Base-by-base conservation (phyloP, 2,329 filamentous ascomycete genomes). In the Balansia obtecta region DNA sequence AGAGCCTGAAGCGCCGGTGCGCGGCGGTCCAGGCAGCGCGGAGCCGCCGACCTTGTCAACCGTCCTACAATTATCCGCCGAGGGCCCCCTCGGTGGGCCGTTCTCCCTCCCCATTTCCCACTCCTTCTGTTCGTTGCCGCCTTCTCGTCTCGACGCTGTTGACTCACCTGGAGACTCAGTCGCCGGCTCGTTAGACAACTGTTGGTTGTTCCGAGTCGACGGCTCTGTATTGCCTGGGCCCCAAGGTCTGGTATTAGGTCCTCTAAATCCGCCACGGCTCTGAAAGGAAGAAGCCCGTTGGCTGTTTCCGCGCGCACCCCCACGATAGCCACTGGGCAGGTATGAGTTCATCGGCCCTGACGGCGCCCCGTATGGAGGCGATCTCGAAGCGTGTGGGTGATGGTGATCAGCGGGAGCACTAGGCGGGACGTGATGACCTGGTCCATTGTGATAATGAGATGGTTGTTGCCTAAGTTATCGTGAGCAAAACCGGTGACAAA, bases 161-260 rank as follows among this genome's bases (percentile, higher is more conserved):
- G 51, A 42, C 32, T 48, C 55, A 38, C 52, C 56, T 30, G 57
- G 56, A 10, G 57, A 54, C 40, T 57, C 54, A 30, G 55, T 54
- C 33, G 46, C 53, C 30, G 48, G 37, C 13, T 60, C 56, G 9
- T 57, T 52, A 33, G 52, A 37, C 6, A 51, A 39, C 18, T 54
- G 8, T 22, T 43, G 49, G 16, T 52, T 45, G 32, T 48, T 55
- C 46, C 58, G 56, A 40, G 56, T 49, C 11, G 57, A 45, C 16
- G 59, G 53, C 3, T 55, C 57, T 51, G 57, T 55, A 15, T 54
- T 58, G 33, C 50, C 51, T 6, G 80, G 75, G 50, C 78, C 85
- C 85, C 87, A 90, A 44, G 88, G 86, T 80, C 66, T 82, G 74
- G 71, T 84, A 77, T 67, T 82, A 70, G 55, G 72, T 37, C 81